Conservation (phyloP, 345 rosid species). For the Eucalyptus paniculata region DNA sequence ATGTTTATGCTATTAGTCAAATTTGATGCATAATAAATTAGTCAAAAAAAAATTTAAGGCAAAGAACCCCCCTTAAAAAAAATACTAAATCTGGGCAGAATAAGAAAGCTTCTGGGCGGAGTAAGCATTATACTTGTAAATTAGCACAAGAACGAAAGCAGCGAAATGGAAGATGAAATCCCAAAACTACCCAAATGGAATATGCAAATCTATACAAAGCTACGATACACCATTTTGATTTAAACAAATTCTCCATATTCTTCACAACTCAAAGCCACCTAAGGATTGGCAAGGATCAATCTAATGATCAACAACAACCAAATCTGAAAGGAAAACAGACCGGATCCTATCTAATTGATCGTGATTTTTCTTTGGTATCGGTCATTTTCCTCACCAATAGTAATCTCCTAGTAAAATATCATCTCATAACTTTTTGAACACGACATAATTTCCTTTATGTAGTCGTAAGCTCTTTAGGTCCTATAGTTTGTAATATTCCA, state of each 20-base stretch:
- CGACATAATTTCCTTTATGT: accelerated
- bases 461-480: not conserved
- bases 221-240: not conserved
- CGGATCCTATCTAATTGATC: too few relatives aligned
- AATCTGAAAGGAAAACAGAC: too few relatives aligned
- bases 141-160: too few relatives aligned
- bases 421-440: not conserved
- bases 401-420: accelerated
- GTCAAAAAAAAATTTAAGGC: too few relatives aligned
- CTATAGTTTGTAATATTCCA: not conserved
- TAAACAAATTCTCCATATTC: too few relatives aligned
- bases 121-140: too few relatives aligned
- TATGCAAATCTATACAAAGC: not conserved
- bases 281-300: not conserved
- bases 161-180: too few relatives aligned
- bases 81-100: too few relatives aligned
- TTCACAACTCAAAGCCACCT: not conserved
- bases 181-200: too few relatives aligned
- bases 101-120: too few relatives aligned
- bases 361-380: not conserved
- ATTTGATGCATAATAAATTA: too few relatives aligned
- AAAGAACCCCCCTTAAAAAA: too few relatives aligned
- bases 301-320: not conserved
- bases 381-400: not conserved
- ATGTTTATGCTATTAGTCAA: not conserved